These are phyloP conservation scores for Curvularia sp. DNA, from an alignment of 2,329 filamentous ascomycete genomes.

Conservation along the genomic window DNA sequence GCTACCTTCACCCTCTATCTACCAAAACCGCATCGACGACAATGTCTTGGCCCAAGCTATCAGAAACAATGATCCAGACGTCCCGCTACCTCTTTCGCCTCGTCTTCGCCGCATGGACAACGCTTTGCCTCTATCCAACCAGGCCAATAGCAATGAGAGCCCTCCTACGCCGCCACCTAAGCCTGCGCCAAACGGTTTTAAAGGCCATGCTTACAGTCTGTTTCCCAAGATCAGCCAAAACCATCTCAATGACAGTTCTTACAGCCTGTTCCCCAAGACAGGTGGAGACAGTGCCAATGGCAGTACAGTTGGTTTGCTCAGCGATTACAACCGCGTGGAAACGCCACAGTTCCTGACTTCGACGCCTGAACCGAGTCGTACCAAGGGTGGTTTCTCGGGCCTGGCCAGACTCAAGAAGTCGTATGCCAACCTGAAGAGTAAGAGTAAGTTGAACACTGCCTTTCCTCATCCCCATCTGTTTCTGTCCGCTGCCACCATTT, in stretches of 20 bases:
- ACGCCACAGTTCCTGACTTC: not conserved
- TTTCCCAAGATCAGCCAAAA: not conserved
- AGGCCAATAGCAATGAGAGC: not conserved
- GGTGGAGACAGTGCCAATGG: too few species aligned
- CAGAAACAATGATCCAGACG: not conserved
- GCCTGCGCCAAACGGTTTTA: not conserved
- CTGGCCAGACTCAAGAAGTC: conserved; percentile 19
- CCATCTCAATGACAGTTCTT: too few species aligned
- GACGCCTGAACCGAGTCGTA: not conserved
- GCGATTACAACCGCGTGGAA: not conserved
- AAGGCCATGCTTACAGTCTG: too few species aligned
- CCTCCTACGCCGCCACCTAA: not conserved
- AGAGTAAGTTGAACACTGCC: conserved; percentile 14
- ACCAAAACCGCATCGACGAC: too few species aligned
- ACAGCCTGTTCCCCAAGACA: too few species aligned
- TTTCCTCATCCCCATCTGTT: not conserved
- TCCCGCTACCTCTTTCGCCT: not conserved
- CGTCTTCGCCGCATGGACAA: not conserved
- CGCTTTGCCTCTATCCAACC: not conserved
- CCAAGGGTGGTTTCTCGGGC: not conserved
- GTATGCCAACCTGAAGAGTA: conserved; percentile 22
- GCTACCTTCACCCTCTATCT: too few species aligned
- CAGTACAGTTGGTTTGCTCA: not conserved
- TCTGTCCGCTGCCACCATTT: not conserved
- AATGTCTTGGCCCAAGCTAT: too few species aligned